A percentile compares a stretch with the other conserved stretches of the same genome.
phyloP scores from a whole-genome alignment of 306 rosid genomes.

The Medicago ruthenica region DNA sequence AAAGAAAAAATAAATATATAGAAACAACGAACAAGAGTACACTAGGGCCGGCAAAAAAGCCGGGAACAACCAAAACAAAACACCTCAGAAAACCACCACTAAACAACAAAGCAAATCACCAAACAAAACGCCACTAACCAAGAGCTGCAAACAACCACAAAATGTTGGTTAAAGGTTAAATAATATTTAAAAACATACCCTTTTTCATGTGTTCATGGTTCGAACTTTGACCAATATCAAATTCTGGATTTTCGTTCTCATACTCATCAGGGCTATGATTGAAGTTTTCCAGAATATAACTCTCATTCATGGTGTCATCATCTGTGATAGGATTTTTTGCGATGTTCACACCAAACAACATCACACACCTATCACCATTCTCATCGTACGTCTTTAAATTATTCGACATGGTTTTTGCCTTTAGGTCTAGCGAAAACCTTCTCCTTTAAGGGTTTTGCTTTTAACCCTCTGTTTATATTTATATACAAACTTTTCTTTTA shows the following conservation, averaged over 20 bases:
- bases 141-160: too few species aligned
- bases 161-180: too few species aligned
- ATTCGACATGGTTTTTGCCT: neutral
- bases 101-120: too few species aligned
- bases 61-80: too few species aligned
- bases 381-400: neutral
- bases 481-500: neutral
- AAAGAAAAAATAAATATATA: too few species aligned
- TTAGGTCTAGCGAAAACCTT: neutral
- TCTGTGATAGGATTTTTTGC: slow-evolving; percentile 23
- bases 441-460: neutral
- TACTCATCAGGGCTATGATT: neutral
- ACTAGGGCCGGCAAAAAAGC: too few species aligned
- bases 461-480: too few species aligned
- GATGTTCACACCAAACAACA: slow-evolving; percentile 66
- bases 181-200: neutral
- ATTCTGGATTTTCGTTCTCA: too few species aligned
- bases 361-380: slow-evolving; percentile 41
- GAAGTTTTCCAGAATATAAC: slow-evolving; percentile 7
- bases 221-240: neutral
- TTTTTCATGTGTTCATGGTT: neutral
- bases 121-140: too few species aligned
- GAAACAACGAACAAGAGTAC: too few species aligned
- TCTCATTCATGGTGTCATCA: slow-evolving; percentile 41
- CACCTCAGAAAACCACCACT: too few species aligned